Evolutionary conservation across 2,329 filamentous ascomycete species (phyloP).

Genomic region (Monosporascus sp.): DNA sequence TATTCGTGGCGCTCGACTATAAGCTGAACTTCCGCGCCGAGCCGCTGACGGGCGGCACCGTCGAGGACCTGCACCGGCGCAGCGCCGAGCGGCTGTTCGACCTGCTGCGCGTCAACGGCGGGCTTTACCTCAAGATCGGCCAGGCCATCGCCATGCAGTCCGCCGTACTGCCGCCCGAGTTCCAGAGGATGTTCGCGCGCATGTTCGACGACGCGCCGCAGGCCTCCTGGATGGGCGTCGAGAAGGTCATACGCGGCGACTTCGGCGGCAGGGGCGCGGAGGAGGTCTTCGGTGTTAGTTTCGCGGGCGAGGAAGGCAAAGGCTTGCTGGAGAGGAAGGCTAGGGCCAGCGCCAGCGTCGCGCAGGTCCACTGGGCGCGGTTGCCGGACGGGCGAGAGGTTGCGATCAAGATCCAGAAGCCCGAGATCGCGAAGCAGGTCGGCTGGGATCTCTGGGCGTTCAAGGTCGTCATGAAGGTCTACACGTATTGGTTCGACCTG

Average conservation of each 20-base stretch:
- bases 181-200: conserved; percentile 88
- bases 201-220: conserved; percentile 99
- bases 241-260: conserved; percentile 79
- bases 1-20: conserved; percentile 84
- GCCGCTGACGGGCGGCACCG: conserved; percentile 66
- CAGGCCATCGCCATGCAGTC: conserved; percentile 99
- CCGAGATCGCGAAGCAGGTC: conserved; percentile 85
- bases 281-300: conserved; percentile 89
- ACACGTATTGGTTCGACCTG: conserved; percentile 86
- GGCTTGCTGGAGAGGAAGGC: conserved; percentile 57
- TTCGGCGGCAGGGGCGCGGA: conserved; percentile 79
- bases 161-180: conserved; percentile 86
- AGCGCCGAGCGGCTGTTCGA: conserved; percentile 80
- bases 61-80: conserved; percentile 73
- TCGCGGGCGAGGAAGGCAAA: conserved; percentile 63
- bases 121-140: conserved; percentile 93
- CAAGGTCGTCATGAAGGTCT: conserved; percentile 78
- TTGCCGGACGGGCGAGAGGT: conserved; percentile 84
- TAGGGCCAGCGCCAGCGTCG: conserved; percentile 80
- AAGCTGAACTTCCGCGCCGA: conserved; percentile 89
- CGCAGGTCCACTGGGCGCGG: conserved; percentile 93
- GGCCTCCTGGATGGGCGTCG: conserved; percentile 80
- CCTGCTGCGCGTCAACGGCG: conserved; percentile 79
- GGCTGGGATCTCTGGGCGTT: conserved; percentile 96
- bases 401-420: conserved; percentile 94